Evolutionary conservation across 176 grass and related monocot genomes (phyloP), one percentile per base, ranked within the genome.

Genomic region (Oryza brachyantha): DNA sequence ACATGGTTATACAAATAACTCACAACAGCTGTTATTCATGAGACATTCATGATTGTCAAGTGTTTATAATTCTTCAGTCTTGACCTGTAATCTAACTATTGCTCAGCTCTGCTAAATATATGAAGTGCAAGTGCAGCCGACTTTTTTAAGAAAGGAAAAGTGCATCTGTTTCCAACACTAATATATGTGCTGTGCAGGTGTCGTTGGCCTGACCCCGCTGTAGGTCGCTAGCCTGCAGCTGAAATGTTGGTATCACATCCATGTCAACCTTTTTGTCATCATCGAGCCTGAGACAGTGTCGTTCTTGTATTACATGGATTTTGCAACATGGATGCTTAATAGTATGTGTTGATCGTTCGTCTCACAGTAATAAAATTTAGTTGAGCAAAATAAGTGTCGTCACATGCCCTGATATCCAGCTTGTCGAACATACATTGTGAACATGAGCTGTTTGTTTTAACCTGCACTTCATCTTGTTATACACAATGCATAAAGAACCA

Each of bases 171-270:
- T 28, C 8, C 21, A 24, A 57, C 59, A 67, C 80, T 60, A 38
- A 1, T 21, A 5, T 75, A 1, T 40, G 85, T 59, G 29, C 40
- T 94, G 28, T 55, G 63, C 91, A 97, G 94, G 94, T 82, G 94
- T 97, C 77, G 85, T 97, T 81, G 94, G 94, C 27, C 79, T 94
- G 79, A 97, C 94, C 32, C 89, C 91, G 22, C 13, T 88, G 79
- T 90, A 84, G 74, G 38, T 73, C 24, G 29, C 61, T 28, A 31
- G 34, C 61, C 40, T 75, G 62, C 31, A 41, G 73, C 24, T 72
- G 34, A 8, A 32, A 60, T 81, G 65, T 40, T 38, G 29, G 17
- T 66, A 9, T 68, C 5, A 32, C 16, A 73, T 62, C 39, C 28
- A 68, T 64, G 40, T 31, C 55, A 42, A 46, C 38, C 36, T 88